A percentile compares a stretch with the other conserved stretches of the same genome.
Conservation (phyloP, 345 rosid species). For the Cardiospermum halicacabum region DNA sequence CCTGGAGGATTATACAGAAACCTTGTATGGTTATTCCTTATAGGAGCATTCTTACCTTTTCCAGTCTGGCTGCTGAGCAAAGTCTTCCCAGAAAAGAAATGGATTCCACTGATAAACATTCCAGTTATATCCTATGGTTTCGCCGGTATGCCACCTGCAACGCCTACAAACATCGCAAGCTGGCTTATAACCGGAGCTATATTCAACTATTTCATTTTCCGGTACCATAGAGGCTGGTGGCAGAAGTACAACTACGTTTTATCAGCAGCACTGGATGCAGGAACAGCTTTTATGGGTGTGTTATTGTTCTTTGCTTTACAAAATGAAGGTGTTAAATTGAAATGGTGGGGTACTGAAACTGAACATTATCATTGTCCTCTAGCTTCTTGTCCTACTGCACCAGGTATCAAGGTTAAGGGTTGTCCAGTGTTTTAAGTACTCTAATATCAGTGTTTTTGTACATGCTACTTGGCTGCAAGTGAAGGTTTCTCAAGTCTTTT, state of each 20-base stretch:
- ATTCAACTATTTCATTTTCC: constrained; percentile 92
- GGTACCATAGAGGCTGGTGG: constrained; percentile 93
- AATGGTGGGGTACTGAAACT: constrained; percentile 89
- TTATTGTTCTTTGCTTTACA: constrained; percentile 85
- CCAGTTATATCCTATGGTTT: constrained; percentile 95
- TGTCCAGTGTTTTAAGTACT: constrained; percentile 17
- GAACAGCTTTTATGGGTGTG: constrained; percentile 98
- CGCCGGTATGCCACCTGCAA: constrained; percentile 99
- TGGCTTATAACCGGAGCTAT: constrained; percentile 89
- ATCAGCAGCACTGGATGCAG: constrained; percentile 97
- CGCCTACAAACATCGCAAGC: constrained; percentile 97
- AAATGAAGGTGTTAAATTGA: constrained; percentile 47
- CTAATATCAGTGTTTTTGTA: neutral
- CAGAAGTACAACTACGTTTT: constrained; percentile 93
- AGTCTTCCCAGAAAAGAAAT: constrained; percentile 82
- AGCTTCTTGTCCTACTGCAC: constrained; percentile 85
- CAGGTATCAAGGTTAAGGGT: constrained; percentile 49
- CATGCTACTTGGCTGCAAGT: no score
- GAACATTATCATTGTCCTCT: constrained; percentile 98
- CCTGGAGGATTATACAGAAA: constrained; percentile 90
- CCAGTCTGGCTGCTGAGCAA: constrained; percentile 87
- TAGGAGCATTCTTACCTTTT: constrained; percentile 90
- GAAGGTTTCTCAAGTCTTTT: no score
- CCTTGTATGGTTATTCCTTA: constrained; percentile 89
- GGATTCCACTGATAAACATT: constrained; percentile 92